A percentile compares a stretch with the other conserved stretches of the same genome.
These are phyloP conservation scores for Pseudogymnoascus sp. DNA, from an alignment of 2,329 filamentous ascomycete species.

Conservation along the genomic window DNA sequence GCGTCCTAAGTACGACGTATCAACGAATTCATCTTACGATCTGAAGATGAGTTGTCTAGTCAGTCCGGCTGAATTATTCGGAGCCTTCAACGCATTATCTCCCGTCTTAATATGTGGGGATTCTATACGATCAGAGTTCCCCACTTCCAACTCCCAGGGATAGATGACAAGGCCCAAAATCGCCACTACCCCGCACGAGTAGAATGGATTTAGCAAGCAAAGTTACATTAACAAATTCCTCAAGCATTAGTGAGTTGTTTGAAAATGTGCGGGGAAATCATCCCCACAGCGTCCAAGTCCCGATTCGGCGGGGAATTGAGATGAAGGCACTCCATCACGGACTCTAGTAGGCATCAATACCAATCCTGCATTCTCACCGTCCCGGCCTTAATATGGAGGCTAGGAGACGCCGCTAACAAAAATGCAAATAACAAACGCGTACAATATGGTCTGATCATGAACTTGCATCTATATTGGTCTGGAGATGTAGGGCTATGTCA, in stretches of 20 bases:
- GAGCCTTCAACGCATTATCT: neutral
- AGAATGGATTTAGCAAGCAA: neutral
- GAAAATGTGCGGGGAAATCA: neutral
- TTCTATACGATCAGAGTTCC: neutral
- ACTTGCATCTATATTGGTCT: neutral
- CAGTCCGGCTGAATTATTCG: neutral
- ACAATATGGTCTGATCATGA: neutral
- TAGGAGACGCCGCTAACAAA: neutral
- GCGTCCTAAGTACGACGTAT: neutral
- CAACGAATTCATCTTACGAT: neutral
- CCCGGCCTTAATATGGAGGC: neutral
- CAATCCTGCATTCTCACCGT: neutral
- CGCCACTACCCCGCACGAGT: neutral
- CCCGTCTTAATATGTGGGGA: neutral
- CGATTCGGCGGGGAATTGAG: neutral
- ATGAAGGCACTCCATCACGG: neutral
- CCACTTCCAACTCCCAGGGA: neutral
- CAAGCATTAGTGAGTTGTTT: neutral
- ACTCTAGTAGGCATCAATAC: neutral
- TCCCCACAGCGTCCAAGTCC: neutral
- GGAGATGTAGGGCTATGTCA: neutral
- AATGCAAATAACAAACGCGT: neutral
- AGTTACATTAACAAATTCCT: neutral
- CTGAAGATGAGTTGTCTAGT: neutral
- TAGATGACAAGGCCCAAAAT: neutral